Conservation (phyloP, 176 grass and related monocot species). For the Pontederia paniculata region DNA sequence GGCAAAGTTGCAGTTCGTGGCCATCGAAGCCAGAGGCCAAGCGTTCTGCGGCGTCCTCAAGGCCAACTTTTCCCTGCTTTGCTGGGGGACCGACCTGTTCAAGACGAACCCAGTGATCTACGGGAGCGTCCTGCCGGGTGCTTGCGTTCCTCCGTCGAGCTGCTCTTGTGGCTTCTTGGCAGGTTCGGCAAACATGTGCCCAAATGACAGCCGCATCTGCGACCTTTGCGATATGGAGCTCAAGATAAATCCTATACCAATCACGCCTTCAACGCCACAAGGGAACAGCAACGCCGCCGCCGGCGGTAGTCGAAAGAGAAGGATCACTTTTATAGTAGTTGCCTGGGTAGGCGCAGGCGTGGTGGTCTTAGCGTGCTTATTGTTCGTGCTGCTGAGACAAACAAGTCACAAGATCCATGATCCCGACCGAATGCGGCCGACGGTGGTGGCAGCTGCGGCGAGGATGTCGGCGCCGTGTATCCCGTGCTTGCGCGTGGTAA, state of each 20-base stretch:
- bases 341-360: conserved; percentile 18
- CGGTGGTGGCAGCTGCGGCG: conserved; percentile 3
- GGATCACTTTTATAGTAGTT: conserved; percentile 17
- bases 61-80: conserved; percentile 74
- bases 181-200: conserved; percentile 55
- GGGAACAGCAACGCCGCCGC: no score
- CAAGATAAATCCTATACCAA: not conserved
- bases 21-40: conserved; percentile 35
- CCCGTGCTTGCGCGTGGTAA: conserved; percentile 1
- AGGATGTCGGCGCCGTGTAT: not conserved
- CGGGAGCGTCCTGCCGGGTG: conserved; percentile 48
- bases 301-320: conserved; percentile 11
- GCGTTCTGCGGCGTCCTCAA: conserved; percentile 55
- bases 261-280: not conserved
- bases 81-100: conserved; percentile 54
- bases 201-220: conserved; percentile 30
- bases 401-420: conserved; percentile 21
- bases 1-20: conserved; percentile 30
- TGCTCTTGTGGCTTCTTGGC: conserved; percentile 58
- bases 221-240: conserved; percentile 36
- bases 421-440: conserved; percentile 13
- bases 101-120: conserved; percentile 41
- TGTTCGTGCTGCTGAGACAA: conserved; percentile 1
- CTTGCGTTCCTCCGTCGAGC: conserved; percentile 28
- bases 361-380: not conserved